Conservation (phyloP, 2,329 filamentous ascomycete species). For the Hymenoscyphus linearis region DNA sequence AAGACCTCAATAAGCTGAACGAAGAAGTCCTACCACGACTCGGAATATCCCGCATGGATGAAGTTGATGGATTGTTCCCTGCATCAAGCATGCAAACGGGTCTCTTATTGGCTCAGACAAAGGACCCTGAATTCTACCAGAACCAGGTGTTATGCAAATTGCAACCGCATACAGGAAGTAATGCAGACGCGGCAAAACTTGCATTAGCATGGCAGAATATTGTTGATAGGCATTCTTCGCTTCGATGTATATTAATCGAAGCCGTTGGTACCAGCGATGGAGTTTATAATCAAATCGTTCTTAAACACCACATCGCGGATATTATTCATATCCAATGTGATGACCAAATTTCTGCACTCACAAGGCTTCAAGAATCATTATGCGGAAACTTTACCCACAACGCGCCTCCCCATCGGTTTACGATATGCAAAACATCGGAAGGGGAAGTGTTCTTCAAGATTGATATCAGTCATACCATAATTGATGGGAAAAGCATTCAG, state of each 20-base stretch:
- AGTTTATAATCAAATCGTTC: constrained; percentile 14
- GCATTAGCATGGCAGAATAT: constrained; percentile 11
- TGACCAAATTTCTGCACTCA: neutral
- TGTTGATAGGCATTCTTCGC: constrained; percentile 8
- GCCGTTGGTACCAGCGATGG: constrained; percentile 11
- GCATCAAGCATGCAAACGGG: constrained; percentile 15
- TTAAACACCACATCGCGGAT: constrained; percentile 4
- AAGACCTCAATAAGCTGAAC: neutral
- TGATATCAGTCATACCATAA: constrained; percentile 14
- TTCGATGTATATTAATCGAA: constrained; percentile 17
- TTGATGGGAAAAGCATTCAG: constrained; percentile 35
- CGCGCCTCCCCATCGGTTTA: constrained; percentile 41
- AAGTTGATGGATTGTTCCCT: constrained; percentile 15
- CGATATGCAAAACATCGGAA: constrained; percentile 36
- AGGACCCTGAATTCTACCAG: constrained; percentile 1
- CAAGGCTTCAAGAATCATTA: neutral
- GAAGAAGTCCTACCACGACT: neutral
- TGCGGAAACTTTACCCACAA: neutral
- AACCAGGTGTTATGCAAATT: constrained; percentile 2
- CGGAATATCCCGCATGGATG: neutral
- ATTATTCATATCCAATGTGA: neutral
- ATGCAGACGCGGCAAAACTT: neutral
- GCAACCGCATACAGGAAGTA: neutral
- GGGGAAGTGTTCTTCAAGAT: constrained; percentile 11
- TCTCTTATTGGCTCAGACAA: constrained; percentile 8